Base-by-base conservation (phyloP, 345 rosid species). In the Linum usitatissimum region DNA sequence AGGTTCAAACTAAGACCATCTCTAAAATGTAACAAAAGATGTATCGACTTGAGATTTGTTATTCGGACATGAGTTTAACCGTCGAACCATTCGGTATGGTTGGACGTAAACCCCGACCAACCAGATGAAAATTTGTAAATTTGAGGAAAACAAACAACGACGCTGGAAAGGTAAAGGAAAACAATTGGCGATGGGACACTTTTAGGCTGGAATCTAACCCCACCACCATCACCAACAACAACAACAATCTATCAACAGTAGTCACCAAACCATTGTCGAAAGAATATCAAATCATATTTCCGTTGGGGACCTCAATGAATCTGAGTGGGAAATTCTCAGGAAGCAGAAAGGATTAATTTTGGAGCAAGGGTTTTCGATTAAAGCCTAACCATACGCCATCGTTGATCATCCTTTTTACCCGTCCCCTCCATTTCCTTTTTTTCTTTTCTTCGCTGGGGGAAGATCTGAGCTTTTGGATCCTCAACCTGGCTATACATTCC, bases 181-280 rank as follows among this genome's bases (percentile, higher is more conserved):
- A 68, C 38, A 18, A 34, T 20, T 75, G 73, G 76, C 68, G 60
- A 69, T 45, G 63, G 63, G 73, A 64, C 61, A 67, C 95, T 85
- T 87, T 85, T 80, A 74, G 83, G 84, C 83, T 87, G 95, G 74
- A 74, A 68, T 34, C 71, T 64, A 73, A 71, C 63, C 14, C 59
- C 30, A 14, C 72, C 69, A 58, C 77, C 71, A 63, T 40, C 77
- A 19, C 14, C 30, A 38, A 51, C 71, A 23, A 68, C 51, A 45
- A 40, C 8, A 40, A 40, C 0, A 2, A 10, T 45, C 51, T 45
- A 45, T 45, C 51, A 45, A 45, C 51, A 45, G 14, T 45, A 10
- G 51, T 34, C 6, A 4, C 38, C 28, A 23, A 23, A 34, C 51
- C 51, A 45, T 45, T 45, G 15, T 45, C 5, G 51, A 45, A 45